Conservation (phyloP, 1,284 basidiomycete genomes). For the Spongispora temasekensis region DNA sequence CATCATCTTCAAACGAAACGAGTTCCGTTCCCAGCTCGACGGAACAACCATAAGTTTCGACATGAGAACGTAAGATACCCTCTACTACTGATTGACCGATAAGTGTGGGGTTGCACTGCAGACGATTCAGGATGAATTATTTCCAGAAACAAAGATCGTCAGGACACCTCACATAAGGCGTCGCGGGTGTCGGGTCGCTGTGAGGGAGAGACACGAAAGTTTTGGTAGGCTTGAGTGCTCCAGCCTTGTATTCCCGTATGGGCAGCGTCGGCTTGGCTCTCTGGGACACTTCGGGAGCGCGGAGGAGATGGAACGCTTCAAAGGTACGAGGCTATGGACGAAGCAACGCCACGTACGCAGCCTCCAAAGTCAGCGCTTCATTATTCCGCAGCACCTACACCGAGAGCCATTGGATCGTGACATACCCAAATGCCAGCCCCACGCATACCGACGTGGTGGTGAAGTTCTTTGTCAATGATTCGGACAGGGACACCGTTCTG, state of each 20-base stretch:
- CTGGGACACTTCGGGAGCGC: slow-evolving; percentile 19
- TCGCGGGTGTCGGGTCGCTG: slow-evolving; percentile 25
- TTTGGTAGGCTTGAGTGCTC: slow-evolving; percentile 19
- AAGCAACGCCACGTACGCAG: no score
- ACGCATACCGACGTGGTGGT: slow-evolving; percentile 27
- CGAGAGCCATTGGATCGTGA: not conserved
- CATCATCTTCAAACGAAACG: slow-evolving; percentile 33
- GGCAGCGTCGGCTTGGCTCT: not conserved
- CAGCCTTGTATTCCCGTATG: slow-evolving; percentile 21
- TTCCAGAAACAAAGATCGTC: not conserved
- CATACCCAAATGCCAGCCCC: slow-evolving; percentile 32
- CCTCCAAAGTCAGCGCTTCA: no score
- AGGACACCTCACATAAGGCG: slow-evolving; percentile 22
- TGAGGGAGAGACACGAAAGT: slow-evolving; percentile 4
- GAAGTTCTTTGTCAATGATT: slow-evolving; percentile 36
- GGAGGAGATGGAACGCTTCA: slow-evolving; percentile 34
- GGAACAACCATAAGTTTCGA: slow-evolving; percentile 26
- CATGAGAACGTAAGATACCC: slow-evolving; percentile 32
- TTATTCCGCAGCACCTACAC: no score
- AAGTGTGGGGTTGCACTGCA: slow-evolving; percentile 15
- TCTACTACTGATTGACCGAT: slow-evolving; percentile 39
- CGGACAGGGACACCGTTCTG: slow-evolving; percentile 43
- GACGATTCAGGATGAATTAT: not conserved
- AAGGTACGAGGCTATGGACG: slow-evolving; percentile 32
- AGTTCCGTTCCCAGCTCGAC: slow-evolving; percentile 38